Percentiles rank a stretch among this genome's conserved stretches.
Conservation (phyloP, 2,329 filamentous ascomycete species). For the Pseudogymnoascus sp. region DNA sequence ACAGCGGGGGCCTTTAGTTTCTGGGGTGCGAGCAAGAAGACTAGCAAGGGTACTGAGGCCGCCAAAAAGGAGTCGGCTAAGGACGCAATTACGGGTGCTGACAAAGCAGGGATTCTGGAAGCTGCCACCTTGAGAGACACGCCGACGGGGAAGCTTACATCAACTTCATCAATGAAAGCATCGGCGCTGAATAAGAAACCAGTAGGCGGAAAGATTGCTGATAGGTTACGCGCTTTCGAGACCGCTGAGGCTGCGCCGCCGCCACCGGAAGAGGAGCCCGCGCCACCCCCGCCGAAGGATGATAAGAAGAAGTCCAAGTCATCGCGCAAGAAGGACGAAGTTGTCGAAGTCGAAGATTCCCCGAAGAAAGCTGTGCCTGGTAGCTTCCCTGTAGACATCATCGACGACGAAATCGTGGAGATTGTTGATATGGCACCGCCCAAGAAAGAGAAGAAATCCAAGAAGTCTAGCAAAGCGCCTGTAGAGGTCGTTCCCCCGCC, state of each 20-base stretch:
- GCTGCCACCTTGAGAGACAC: constrained; percentile 34
- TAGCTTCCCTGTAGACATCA: constrained; percentile 48
- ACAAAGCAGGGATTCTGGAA: constrained; percentile 43
- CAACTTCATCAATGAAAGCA: constrained; percentile 34
- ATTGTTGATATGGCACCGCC: constrained; percentile 42
- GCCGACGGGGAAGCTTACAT: constrained; percentile 30
- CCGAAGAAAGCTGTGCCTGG: constrained; percentile 42
- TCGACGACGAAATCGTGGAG: constrained; percentile 35
- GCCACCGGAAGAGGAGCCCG: constrained; percentile 20
- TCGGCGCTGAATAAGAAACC: constrained; percentile 36
- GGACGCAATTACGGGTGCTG: constrained; percentile 41
- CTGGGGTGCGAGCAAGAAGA: constrained; percentile 46
- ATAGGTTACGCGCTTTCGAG: constrained; percentile 51
- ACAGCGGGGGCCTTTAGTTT: constrained; percentile 40
- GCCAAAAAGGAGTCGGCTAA: constrained; percentile 30
- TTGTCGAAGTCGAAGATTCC: constrained; percentile 27
- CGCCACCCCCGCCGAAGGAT: constrained; percentile 33
- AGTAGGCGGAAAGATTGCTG: constrained; percentile 44
- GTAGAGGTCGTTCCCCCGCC: constrained; percentile 27
- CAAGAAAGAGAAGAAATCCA: constrained; percentile 34
- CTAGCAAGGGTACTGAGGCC: constrained; percentile 25
- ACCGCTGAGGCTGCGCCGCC: constrained; percentile 29
- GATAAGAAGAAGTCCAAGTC: constrained; percentile 37
- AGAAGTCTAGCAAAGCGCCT: constrained; percentile 33
- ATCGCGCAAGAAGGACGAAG: constrained; percentile 32